These are phyloP conservation scores for Rhodotorula sp. DNA, from an alignment of 1,284 basidiomycete genomes.

Conservation along the genomic window DNA sequence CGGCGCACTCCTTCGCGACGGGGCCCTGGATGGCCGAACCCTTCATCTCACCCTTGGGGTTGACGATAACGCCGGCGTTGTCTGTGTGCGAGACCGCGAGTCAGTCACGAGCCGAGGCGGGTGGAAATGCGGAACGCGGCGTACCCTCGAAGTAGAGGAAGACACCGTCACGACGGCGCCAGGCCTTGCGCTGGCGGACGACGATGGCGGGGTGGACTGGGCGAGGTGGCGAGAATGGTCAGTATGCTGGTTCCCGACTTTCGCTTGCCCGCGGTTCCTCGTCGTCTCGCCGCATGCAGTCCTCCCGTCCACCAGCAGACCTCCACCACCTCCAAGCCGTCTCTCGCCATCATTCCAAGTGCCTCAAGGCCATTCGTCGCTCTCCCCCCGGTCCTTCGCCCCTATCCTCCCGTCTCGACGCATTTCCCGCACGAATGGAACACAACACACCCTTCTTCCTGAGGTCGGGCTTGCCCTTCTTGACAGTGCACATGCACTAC, in stretches of 20 bases:
- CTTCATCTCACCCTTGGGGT: conserved; percentile 99
- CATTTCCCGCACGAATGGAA: background rate
- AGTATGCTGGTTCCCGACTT: background rate
- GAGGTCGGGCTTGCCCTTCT: conserved; percentile 99
- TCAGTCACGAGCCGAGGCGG: background rate
- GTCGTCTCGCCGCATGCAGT: no score
- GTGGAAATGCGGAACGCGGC: conserved; percentile 64
- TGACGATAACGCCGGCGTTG: conserved; percentile 49
- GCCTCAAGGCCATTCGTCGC: background rate
- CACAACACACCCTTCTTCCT: conserved; percentile 90
- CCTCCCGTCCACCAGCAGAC: background rate
- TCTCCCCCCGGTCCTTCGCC: background rate
- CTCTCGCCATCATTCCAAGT: background rate
- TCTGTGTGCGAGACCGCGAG: background rate
- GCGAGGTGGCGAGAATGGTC: no score
- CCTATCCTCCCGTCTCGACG: background rate
- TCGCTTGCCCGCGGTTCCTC: background rate
- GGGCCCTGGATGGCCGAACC: conserved; percentile 95
- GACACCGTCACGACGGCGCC: conserved; percentile 96
- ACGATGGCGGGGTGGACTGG: conserved; percentile 58
- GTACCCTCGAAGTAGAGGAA: conserved; percentile 98
- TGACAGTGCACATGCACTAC: conserved; percentile 63
- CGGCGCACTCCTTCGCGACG: conserved; percentile 90
- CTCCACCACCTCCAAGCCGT: conserved; percentile 51
- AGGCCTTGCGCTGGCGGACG: conserved; percentile 96